Percentiles rank a stretch among this genome's conserved stretches.
Conservation (phyloP, 495 filamentous ascomycete species). For the Rusavskia elegans region DNA sequence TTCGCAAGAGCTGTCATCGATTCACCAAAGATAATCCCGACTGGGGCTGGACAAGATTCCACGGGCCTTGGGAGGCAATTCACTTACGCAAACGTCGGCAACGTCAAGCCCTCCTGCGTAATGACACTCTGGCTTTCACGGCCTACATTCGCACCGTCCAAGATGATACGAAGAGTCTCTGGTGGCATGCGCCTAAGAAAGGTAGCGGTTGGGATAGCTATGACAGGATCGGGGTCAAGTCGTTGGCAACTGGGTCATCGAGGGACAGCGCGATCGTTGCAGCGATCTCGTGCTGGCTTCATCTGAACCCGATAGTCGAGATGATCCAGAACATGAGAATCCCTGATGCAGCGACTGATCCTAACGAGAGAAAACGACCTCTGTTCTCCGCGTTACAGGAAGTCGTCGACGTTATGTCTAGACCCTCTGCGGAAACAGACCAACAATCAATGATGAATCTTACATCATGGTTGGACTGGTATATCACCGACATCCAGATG, state of each 20-base stretch:
- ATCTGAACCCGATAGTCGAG: constrained; percentile 40
- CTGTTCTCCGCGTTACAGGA: constrained; percentile 29
- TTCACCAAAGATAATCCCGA: constrained; percentile 43
- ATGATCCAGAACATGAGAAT: constrained; percentile 35
- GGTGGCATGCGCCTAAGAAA: constrained; percentile 47
- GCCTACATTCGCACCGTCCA: constrained; percentile 48
- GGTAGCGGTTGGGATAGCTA: constrained; percentile 59
- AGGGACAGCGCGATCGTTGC: constrained; percentile 35
- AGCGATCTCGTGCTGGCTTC: constrained; percentile 40
- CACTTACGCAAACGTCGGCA: constrained; percentile 39
- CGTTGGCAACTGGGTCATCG: constrained; percentile 30
- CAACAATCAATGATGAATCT: not conserved
- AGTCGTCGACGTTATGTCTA: not conserved
- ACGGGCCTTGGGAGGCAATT: constrained; percentile 44
- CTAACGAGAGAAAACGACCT: constrained; percentile 4
- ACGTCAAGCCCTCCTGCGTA: constrained; percentile 43
- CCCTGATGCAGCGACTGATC: constrained; percentile 31
- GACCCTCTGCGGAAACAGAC: not conserved
- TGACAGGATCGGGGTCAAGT: constrained; percentile 43
- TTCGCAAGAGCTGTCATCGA: constrained; percentile 40
- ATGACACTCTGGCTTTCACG: constrained; percentile 48
- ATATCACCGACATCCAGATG: not conserved
- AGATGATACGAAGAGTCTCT: constrained; percentile 45
- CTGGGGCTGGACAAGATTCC: constrained; percentile 54
- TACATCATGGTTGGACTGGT: not conserved